phyloP scores from a whole-genome alignment of 768 basidiomycete species.

The Candolleomyces efflorescens region DNA sequence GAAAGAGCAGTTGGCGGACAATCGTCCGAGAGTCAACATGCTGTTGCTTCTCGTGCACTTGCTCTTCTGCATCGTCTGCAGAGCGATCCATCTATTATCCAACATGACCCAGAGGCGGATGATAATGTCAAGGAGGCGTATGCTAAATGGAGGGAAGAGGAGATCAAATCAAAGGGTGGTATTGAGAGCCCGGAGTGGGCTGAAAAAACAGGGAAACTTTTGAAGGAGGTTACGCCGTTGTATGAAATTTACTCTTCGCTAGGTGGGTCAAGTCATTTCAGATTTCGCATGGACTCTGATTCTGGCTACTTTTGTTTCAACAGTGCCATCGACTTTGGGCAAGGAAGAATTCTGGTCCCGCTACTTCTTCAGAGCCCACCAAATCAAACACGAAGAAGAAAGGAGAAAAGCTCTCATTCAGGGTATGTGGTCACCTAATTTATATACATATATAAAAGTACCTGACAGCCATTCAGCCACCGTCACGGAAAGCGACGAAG shows the following conservation, averaged over 20 bases:
- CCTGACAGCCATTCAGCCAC: conserved; percentile 36
- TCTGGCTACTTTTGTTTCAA: too few relatives aligned
- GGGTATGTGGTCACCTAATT: conserved; percentile 36
- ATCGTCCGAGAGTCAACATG: conserved; percentile 16
- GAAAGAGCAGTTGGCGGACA: conserved; percentile 10
- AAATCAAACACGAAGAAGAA: conserved; percentile 75
- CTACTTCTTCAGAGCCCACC: conserved; percentile 86
- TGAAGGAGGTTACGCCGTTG: conserved; percentile 37
- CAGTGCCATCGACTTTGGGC: conserved; percentile 67
- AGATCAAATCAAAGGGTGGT: conserved; percentile 53
- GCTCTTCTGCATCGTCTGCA: conserved; percentile 69
- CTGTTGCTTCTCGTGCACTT: conserved; percentile 72
- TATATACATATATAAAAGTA: background rate
- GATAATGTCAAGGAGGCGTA: conserved; percentile 50
- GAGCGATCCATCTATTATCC: conserved; percentile 70
- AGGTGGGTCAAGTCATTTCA: conserved; percentile 41
- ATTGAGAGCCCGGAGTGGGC: conserved; percentile 57
- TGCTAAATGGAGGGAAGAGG: conserved; percentile 48
- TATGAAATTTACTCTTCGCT: conserved; percentile 31
- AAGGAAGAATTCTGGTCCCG: conserved; percentile 77
- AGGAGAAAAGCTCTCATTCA: conserved; percentile 73
- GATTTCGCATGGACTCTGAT: background rate
- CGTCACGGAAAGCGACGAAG: conserved; percentile 65
- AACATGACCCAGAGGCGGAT: conserved; percentile 71
- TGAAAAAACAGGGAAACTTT: conserved; percentile 39